A percentile compares a stretch with the other conserved stretches of the same genome.
phyloP scores from a whole-genome alignment of 257 asterid genomes.

The Hygrophila difformis region DNA sequence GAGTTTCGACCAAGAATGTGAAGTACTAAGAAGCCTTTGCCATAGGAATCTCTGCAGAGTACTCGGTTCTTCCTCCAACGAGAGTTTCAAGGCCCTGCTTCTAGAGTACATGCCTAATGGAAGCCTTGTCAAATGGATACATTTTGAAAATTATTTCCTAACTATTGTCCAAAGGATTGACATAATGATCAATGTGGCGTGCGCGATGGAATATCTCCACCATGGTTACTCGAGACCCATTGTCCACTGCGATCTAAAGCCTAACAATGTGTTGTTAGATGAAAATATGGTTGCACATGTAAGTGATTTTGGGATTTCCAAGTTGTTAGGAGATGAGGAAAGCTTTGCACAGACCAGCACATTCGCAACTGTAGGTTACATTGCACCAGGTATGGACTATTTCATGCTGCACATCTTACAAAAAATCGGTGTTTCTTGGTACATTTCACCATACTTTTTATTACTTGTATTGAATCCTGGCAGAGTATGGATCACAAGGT shows the following conservation, averaged over 20 bases:
- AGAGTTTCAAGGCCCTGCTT: conserved; percentile 25
- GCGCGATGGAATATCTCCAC: conserved; percentile 15
- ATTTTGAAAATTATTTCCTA: conserved; percentile 9
- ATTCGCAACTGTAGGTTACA: conserved; percentile 15
- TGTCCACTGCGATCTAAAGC: conserved; percentile 18
- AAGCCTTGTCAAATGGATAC: conserved; percentile 27
- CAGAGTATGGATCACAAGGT: conserved; percentile 8
- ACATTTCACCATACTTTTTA: no score
- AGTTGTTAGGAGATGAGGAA: conserved; percentile 8
- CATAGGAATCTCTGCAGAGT: conserved; percentile 27
- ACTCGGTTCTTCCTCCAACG: conserved; percentile 22
- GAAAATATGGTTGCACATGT: conserved; percentile 13
- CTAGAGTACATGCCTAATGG: conserved; percentile 30
- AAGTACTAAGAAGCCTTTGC: conserved; percentile 16
- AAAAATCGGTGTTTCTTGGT: neutral
- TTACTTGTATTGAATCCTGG: no score
- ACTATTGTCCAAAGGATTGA: conserved; percentile 6
- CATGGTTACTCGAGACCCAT: conserved; percentile 9
- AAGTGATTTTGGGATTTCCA: conserved; percentile 15
- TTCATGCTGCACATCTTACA: neutral
- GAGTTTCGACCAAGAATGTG: conserved; percentile 20
- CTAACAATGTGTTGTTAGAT: conserved; percentile 3
- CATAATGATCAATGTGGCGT: conserved; percentile 19
- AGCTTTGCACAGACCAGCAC: conserved; percentile 6
- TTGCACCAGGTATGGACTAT: conserved; percentile 10